Evolutionary conservation across 345 rosid genomes (phyloP).

Genomic region (Chamaenerion angustifolium): DNA sequence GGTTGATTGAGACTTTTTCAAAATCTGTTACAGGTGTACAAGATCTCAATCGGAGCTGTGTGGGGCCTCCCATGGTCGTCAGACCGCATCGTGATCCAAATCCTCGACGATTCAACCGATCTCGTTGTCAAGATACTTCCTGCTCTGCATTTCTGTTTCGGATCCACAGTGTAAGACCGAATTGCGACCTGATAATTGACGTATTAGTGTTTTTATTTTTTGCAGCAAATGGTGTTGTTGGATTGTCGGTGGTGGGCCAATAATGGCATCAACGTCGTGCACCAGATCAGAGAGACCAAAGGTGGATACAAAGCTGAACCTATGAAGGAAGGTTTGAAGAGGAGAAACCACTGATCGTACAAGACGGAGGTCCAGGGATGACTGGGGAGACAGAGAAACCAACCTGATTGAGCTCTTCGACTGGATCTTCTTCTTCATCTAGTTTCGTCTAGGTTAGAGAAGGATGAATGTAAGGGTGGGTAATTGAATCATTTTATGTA

Average conservation of each 20-base stretch:
- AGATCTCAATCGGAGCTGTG: slow-evolving; percentile 97
- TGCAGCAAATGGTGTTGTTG: slow-evolving; percentile 84
- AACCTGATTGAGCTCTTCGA: too few relatives aligned
- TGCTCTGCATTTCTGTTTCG: not conserved
- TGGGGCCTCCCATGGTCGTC: slow-evolving; percentile 95
- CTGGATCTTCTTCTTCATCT: too few relatives aligned
- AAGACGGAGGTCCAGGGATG: too few relatives aligned
- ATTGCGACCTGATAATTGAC: slow-evolving; percentile 1
- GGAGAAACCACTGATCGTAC: too few relatives aligned
- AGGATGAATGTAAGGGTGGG: too few relatives aligned
- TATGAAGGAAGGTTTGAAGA: slow-evolving; percentile 79
- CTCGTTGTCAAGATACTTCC: slow-evolving; percentile 65
- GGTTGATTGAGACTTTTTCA: not conserved
- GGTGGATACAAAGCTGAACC: slow-evolving; percentile 98
- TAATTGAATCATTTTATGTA: too few relatives aligned
- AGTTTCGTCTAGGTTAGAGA: too few relatives aligned
- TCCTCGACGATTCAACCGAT: slow-evolving; percentile 97
- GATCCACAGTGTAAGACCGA: not conserved
- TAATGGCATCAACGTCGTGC: slow-evolving; percentile 72
- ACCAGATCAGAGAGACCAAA: slow-evolving; percentile 86
- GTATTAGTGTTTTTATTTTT: slow-evolving; percentile 1
- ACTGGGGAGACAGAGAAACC: too few relatives aligned
- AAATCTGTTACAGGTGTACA: slow-evolving; percentile 57
- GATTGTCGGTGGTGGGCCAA: slow-evolving; percentile 98
- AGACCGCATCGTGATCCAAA: slow-evolving; percentile 99